These are phyloP conservation scores for Uronychia setigera DNA, from an alignment of 73 alveolate genomes.

Conservation along the genomic window DNA sequence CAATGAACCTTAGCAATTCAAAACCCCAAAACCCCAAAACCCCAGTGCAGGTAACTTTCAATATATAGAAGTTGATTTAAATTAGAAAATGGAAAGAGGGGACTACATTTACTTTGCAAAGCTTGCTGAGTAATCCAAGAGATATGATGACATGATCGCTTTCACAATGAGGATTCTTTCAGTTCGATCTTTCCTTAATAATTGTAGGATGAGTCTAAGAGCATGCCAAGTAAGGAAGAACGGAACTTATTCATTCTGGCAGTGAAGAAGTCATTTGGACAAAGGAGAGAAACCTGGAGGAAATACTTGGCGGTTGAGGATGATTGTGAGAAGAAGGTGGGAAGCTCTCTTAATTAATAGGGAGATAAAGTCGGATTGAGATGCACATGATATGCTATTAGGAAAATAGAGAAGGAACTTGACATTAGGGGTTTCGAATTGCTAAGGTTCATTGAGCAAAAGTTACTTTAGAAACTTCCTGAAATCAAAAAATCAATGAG, in stretches of 20 bases:
- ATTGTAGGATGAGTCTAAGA: background rate
- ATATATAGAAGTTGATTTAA: too few species aligned
- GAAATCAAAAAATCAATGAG: background rate
- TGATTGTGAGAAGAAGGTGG: background rate
- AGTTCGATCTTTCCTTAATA: background rate
- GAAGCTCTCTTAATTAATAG: background rate
- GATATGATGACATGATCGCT: background rate
- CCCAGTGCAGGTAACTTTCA: too few species aligned
- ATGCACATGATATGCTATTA: background rate
- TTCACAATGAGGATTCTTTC: background rate
- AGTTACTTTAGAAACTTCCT: background rate
- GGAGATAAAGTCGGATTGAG: background rate
- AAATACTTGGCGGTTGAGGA: background rate
- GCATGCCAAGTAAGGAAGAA: background rate
- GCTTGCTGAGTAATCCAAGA: background rate
- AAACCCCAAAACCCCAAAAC: too few species aligned
- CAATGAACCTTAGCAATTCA: too few species aligned
- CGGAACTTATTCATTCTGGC: background rate
- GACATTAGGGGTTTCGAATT: background rate
- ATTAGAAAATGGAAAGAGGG: background rate
- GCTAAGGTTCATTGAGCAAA: background rate
- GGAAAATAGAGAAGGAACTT: background rate
- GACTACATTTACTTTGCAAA: background rate
- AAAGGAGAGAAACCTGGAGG: background rate
- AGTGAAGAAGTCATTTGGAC: background rate